Evolutionary conservation across 306 rosid genomes (phyloP), one percentile per base, ranked within the genome.

Genomic region (Oxytropis ochrocephala): DNA sequence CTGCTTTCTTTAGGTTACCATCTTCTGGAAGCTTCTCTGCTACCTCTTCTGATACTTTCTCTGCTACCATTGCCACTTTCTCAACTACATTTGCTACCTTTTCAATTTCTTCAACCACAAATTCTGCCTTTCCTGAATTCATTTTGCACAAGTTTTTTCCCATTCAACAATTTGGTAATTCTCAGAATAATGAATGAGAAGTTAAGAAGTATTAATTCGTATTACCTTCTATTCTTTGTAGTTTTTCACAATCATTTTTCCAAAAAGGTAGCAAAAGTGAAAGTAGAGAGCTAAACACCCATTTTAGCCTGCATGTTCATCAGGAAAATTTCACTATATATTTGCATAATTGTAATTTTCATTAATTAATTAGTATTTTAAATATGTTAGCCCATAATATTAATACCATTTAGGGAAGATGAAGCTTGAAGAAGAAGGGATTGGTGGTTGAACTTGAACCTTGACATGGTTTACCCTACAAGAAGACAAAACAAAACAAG

Each of bases 51-150:
- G 83, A 80, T 24, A 81, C 72, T 35, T 79, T 78, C 78, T 83
- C 89, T 18, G 81, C 75, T 24, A 42, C 52, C 1, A 5, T 47
- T n/a, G 89, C 91, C 55, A 82, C 73, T 36, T 59, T 85, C 64
- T 81, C 91, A 13, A 79, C 81, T 0, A 83, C 71, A 43, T 78
- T 11, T 13, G 84, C 89, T 1, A 78, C 77, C 30, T 4, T 65
- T 39, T 83, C 91, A 8, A 68, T 80, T 72, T 81, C 91, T 72
- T 81, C 85, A n/a, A 62, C 73, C 47, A 85, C 84, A 14, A 69
- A 16, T 52, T 76, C 90, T 53, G 76, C 84, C 73, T 69, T 82
- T 42, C 74, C 94, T 87, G 47, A 24, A 8, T 64, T 12, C 16
- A 57, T 53, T 16, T 0, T 44, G 5, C 49, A 44, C 3, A 11